Base-by-base conservation (phyloP, 108 stramenopile species). In the Seminavis robusta region DNA sequence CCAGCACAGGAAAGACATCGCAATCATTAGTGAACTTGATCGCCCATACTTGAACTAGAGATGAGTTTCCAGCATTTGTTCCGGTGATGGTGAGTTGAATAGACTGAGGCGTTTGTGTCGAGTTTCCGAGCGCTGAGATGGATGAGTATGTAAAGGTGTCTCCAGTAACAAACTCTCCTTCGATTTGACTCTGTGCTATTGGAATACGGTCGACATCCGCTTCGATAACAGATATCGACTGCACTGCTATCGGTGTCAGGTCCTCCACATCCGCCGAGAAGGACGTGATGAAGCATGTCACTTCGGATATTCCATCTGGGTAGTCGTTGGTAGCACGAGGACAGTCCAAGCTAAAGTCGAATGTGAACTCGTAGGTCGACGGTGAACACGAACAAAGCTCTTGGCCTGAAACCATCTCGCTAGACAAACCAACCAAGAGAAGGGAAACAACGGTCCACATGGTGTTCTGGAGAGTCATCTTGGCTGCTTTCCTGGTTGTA, bases 321-420 rank as follows among this genome's bases (percentile, higher is more conserved):
- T 37, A 9, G 0, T 45, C 46, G 2, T 56, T 53, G 33, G 59
- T 73, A 13, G 56, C 59, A 4, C 51, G 61, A 31, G 69, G 65
- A 38, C 76, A 73, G 10, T 10, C 20, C 19, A 63, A 39, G 39
- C 29, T 32, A 40, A 73, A 64, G 36, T 73, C 52, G 3, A 73
- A 47, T 19, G 52, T 59, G 24, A 69, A 58, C 27, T 63, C 58
- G 29, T 76, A 77, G 23, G 48, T 30, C 21, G 36, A 31, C 0
- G 76, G 71, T 13, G 76, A 55, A 39, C 71, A 73, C 2, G 52
- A 43, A 42, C 71, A 73, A 3, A 69, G n/a, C 31, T 59, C 57
- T 2, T 41, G 38, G 28, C 57, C 57, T 7, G 23, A 13, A 9
- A n/a, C 46, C 46, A 47, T 10, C 13, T 11, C 11, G 46, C 9